Evolutionary conservation across 1,284 basidiomycete genomes (phyloP).

Genomic region (Lentinula novae-zelandiae): DNA sequence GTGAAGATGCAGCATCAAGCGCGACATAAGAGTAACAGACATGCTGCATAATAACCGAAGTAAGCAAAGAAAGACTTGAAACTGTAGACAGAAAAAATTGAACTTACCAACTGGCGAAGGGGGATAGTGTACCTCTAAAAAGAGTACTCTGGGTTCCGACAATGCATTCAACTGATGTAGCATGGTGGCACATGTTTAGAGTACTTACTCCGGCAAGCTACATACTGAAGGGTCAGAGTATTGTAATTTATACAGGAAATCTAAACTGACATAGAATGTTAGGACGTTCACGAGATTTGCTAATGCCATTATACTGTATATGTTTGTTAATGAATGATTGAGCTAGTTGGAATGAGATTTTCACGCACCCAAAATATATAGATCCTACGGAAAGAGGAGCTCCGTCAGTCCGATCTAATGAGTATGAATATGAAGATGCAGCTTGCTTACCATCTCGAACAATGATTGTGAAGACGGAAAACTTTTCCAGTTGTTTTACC

Average conservation of each 20-base stretch:
- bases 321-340: neutral
- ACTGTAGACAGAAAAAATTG: neutral
- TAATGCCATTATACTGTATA: neutral
- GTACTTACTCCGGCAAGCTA: neutral
- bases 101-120: neutral
- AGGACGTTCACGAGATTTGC: neutral
- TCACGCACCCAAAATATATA: constrained; percentile 1
- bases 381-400: neutral
- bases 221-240: neutral
- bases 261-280: neutral
- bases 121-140: neutral
- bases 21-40: constrained; percentile 1
- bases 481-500: neutral
- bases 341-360: neutral
- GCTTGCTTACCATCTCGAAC: neutral
- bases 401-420: neutral
- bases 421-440: too few relatives aligned
- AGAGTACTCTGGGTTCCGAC: neutral
- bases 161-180: neutral
- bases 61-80: neutral
- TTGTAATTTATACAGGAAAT: too few relatives aligned
- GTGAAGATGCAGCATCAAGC: neutral
- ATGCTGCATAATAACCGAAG: neutral
- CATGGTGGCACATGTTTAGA: neutral
- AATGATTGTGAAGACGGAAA: neutral